Evolutionary conservation across 176 grass and related monocot genomes (phyloP), one percentile per base, ranked within the genome.

Genomic region (Dactylis glomerata): DNA sequence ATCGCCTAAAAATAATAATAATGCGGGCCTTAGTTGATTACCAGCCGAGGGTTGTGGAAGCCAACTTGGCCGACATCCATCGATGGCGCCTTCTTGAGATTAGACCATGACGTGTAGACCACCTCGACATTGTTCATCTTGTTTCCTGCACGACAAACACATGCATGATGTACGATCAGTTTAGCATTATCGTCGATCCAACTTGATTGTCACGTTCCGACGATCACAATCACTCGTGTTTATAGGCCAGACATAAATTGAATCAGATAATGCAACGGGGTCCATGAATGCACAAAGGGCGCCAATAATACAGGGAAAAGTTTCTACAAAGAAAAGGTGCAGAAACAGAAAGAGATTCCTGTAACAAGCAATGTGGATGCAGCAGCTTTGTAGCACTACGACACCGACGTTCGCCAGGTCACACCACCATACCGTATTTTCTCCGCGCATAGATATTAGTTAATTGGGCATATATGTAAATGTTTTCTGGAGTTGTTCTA

Each of bases 21-120:
- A 81, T 42, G 62, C 41, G 34, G 62, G 69, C 57, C 62, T 31
- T 40, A 22, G 10, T 42, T 42, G 41, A 42, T 52, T 85, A 99
- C 96, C 96, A 96, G 81, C 64, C 92, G 92, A 40, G 75, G 37
- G 79, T 94, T 89, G 66, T 91, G 89, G 78, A 99, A 99, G 81
- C 96, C 96, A 91, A 99, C 96, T 96, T 99, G 96, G n/a, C 96
- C 96, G 70, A 99, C 93, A 87, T 99, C 93, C 96, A 99, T 99
- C 0, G 96, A 96, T 51, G 91, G 82, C 51, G 78, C 81, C 85
- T 99, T 99, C 91, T 96, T 96, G 88, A 99, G 90, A 84, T 99
- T 99, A 62, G 88, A 87, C 96, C 96, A 99, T 77, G 96, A 93
- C 16, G 96, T 99, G 80, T 99, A 99, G 36, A 96, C 84, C 75